Conservation (phyloP, 352 stramenopile genomes). For the Globisporangium canariense region DNA sequence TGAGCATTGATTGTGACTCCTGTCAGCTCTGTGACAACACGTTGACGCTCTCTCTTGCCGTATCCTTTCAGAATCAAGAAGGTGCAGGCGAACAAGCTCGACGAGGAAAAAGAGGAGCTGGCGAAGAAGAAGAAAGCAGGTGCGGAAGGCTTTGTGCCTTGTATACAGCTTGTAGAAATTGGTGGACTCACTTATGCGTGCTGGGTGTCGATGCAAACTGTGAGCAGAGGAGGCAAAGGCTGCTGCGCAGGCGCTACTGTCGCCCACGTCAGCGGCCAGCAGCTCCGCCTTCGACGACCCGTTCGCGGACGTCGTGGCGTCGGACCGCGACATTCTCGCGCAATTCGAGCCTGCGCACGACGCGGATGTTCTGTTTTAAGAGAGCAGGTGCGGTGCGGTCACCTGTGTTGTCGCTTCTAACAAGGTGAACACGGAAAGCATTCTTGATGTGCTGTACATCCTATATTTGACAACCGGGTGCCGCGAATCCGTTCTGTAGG, state of each 20-base stretch:
- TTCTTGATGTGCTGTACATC: not conserved
- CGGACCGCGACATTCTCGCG: conserved; percentile 77
- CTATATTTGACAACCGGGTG: not conserved
- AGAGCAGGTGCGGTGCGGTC: not conserved
- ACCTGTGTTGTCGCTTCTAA: conserved; percentile 17
- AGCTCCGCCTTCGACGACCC: conserved; percentile 49
- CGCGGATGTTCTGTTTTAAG: conserved; percentile 80
- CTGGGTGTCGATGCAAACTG: not conserved
- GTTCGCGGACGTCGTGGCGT: conserved; percentile 65
- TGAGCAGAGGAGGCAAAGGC: conserved; percentile 16
- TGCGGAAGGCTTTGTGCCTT: conserved; percentile 13
- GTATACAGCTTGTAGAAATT: not conserved
- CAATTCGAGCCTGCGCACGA: conserved; percentile 74
- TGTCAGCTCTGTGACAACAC: not conserved
- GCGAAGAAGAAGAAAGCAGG: conserved; percentile 53
- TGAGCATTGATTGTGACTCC: conserved; percentile 18
- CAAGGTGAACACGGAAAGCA: conserved; percentile 12
- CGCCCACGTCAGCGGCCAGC: conserved; percentile 15
- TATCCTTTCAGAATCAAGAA: conserved; percentile 91
- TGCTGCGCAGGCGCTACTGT: conserved; percentile 14
- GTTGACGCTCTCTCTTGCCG: not conserved
- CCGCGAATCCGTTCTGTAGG: not conserved
- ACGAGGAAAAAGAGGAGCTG: conserved; percentile 70
- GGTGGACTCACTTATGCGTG: not conserved
- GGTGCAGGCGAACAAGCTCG: conserved; percentile 96